A percentile compares a stretch with the other conserved stretches of the same genome.
Evolutionary conservation across 768 basidiomycete genomes (phyloP).

Genomic region (Amylocystis lapponica): DNA sequence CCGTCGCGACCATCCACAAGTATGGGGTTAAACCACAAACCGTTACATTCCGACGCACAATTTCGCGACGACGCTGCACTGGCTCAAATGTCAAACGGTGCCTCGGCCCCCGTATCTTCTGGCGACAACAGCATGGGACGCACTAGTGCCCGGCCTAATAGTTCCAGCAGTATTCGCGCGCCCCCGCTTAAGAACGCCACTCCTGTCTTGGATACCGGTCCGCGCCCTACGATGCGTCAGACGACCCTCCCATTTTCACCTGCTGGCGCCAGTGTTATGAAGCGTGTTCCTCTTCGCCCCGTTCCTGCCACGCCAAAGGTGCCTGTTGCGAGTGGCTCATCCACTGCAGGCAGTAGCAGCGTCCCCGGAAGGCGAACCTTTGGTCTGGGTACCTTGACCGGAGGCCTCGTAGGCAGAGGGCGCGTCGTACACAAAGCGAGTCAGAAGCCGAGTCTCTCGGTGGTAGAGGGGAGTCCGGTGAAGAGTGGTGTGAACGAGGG

Average conservation of each 20-base stretch:
- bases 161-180: too few relatives aligned
- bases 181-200: too few relatives aligned
- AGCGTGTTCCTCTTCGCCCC: slow-evolving; percentile 17
- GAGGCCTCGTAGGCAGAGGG: slow-evolving; percentile 11
- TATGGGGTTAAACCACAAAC: background rate
- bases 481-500: slow-evolving; percentile 25
- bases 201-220: too few relatives aligned
- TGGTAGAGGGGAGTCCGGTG: slow-evolving; percentile 41
- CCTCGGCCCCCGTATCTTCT: too few relatives aligned
- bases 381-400: slow-evolving; percentile 6
- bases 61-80: too few relatives aligned
- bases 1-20: background rate
- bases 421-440: slow-evolving; percentile 30
- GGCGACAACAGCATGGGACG: too few relatives aligned
- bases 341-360: background rate
- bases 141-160: too few relatives aligned
- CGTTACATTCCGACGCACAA: too few relatives aligned
- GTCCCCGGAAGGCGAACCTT: slow-evolving; percentile 10
- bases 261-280: slow-evolving; percentile 2
- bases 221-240: too few relatives aligned
- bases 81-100: too few relatives aligned
- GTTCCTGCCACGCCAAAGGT: slow-evolving; percentile 16
- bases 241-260: too few relatives aligned
- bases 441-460: slow-evolving; percentile 38
- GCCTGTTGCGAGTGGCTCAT: background rate